Evolutionary conservation across 306 rosid genomes (phyloP), one percentile per base, ranked within the genome.

Genomic region (Acacia melanoxylon): DNA sequence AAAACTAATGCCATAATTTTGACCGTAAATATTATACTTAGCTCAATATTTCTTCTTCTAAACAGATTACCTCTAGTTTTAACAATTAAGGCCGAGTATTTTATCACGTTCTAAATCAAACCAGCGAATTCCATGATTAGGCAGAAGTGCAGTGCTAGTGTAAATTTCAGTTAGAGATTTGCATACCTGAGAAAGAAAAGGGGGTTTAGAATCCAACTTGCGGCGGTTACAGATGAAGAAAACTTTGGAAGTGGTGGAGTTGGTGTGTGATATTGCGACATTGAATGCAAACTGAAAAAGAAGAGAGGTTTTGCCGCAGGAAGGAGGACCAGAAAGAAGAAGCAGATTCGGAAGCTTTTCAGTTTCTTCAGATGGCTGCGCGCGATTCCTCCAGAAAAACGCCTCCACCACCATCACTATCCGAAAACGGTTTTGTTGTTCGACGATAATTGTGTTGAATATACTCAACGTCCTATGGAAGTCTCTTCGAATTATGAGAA

Each of bases 321-420:
- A 90, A 89, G 97, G 93, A 83, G 98, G 98, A 25, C 99, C 99
- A 1, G 97, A 93, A 35, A 95, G 89, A 80, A 95, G 95, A 81
- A 46, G 59, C 0, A 91, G 59, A 74, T 82, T 84, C 56, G 80
- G 69, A 7, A 81, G 73, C 44, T 29, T 73, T 63, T 83, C 37
- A 68, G 31, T 54, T 49, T 74, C 73, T 77, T 79, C 59, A 68
- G 77, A 52, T 13, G 46, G 62, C 65, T 63, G 72, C 19, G 20
- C 35, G 82, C 80, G 82, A 81, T 72, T 78, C 4, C 20, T 88
- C 25, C 82, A 86, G 88, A 94, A 94, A 84, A 91, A 93, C n/a
- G 83, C 86, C 72, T 82, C 97, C 45, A 81, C 95, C 62, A 77
- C 89, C 95, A 85, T 88, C 72, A 24, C 61, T 65, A 40, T 44